Evolutionary conservation across 257 asterid species (phyloP).

Genomic region (Echium plantagineum): DNA sequence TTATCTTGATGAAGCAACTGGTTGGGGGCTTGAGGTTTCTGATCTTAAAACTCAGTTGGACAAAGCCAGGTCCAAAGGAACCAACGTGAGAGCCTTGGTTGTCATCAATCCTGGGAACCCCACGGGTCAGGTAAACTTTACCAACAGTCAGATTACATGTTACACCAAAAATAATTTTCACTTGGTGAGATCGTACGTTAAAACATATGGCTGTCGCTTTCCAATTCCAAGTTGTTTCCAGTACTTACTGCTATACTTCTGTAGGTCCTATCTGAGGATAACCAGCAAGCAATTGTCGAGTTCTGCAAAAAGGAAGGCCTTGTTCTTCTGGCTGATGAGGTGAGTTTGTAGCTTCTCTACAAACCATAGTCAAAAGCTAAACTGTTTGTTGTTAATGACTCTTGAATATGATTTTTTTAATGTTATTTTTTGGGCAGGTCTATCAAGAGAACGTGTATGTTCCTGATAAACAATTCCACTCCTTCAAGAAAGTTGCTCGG

Average conservation of each 20-base stretch:
- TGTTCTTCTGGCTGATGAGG: conserved; percentile 98
- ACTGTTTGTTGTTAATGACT: too few relatives aligned
- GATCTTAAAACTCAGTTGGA: conserved; percentile 80
- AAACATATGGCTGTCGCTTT: too few relatives aligned
- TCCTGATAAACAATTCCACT: conserved; percentile 90
- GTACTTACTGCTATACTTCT: too few relatives aligned
- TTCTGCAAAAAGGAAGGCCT: conserved; percentile 98
- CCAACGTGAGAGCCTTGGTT: conserved; percentile 70
- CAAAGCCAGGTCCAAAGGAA: conserved; percentile 66
- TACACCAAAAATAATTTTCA: too few relatives aligned
- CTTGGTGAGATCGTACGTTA: too few relatives aligned
- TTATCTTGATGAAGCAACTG: conserved; percentile 88
- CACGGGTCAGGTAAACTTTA: conserved; percentile 71
- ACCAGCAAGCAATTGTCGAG: conserved; percentile 74
- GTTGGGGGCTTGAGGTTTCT: conserved; percentile 87
- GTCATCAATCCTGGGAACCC: conserved; percentile 99
- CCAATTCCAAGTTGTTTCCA: too few relatives aligned
- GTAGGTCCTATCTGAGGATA: conserved; percentile 56
- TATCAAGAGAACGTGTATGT: conserved; percentile 89
- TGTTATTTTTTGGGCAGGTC: conserved; percentile 39
- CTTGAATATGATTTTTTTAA: too few relatives aligned
- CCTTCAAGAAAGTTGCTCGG: conserved; percentile 76
- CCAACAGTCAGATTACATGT: too few relatives aligned
- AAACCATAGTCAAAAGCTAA: too few relatives aligned
- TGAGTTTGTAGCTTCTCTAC: too few relatives aligned